A percentile compares a stretch with the other conserved stretches of the same genome.
Conservation (phyloP, 768 basidiomycete genomes). For the Rickenella mellea region DNA sequence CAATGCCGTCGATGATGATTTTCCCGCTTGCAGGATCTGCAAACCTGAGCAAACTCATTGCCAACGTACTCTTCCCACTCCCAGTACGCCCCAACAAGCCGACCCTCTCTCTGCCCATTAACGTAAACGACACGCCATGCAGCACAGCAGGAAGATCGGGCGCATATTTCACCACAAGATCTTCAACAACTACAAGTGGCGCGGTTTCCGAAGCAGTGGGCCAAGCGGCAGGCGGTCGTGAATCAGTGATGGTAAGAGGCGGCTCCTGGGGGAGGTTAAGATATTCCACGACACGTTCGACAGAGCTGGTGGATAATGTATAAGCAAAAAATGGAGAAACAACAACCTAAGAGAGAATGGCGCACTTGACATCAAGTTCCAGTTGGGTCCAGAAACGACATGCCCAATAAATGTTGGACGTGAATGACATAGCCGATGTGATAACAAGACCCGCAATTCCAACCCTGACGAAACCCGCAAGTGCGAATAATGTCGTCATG, state of each 20-base stretch:
- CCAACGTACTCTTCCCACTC: constrained; percentile 76
- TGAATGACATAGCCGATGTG: constrained; percentile 11
- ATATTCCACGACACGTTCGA: constrained; percentile 89
- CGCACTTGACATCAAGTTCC: constrained; percentile 41
- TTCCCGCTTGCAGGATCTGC: constrained; percentile 65
- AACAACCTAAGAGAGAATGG: constrained; percentile 5
- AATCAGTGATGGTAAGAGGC: constrained; percentile 60
- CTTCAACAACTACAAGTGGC: constrained; percentile 54
- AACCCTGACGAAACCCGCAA: constrained; percentile 9
- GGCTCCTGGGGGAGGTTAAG: constrained; percentile 85
- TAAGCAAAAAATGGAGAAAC: constrained; percentile 6
- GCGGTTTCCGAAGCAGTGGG: constrained; percentile 60
- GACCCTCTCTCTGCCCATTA: constrained; percentile 65
- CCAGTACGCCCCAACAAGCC: constrained; percentile 78
- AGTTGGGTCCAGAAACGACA: constrained; percentile 1
- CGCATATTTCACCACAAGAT: constrained; percentile 74
- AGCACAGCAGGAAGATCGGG: constrained; percentile 78
- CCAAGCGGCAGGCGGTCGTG: constrained; percentile 86
- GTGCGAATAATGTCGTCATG: constrained; percentile 23
- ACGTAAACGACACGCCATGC: constrained; percentile 61
- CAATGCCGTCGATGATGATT: constrained; percentile 81
- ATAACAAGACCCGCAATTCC: constrained; percentile 10
- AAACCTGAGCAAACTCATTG: constrained; percentile 80
- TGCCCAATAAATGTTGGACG: constrained; percentile 9
- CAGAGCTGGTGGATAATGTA: constrained; percentile 39